A percentile compares a stretch with the other conserved stretches of the same genome.
These are phyloP conservation scores for Populus hybrid DNA, from an alignment of 441 rosid genomes.

Conservation along the genomic window DNA sequence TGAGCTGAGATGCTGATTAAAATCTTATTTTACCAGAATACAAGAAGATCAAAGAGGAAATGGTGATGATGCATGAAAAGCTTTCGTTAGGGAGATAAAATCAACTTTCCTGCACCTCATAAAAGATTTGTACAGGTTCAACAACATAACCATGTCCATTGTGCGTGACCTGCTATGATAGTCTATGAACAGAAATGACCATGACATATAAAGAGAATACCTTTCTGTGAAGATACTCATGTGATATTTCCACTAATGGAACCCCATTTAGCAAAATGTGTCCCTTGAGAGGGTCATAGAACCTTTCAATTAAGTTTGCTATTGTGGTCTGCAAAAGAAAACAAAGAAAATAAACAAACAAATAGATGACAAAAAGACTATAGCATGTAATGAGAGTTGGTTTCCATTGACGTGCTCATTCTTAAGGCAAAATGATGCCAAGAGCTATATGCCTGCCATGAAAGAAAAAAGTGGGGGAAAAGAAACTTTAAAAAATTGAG, in stretches of 20 bases:
- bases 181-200: background rate
- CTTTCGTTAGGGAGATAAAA: background rate
- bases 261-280: constrained; percentile 73
- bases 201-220: constrained; percentile 26
- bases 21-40: background rate
- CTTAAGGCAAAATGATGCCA: background rate
- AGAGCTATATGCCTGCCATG: background rate
- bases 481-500: background rate
- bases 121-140: background rate
- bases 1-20: background rate
- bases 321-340: constrained; percentile 66
- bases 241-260: constrained; percentile 79
- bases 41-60: background rate
- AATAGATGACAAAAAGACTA: background rate
- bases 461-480: background rate
- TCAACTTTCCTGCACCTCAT: background rate
- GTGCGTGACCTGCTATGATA: background rate
- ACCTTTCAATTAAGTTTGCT: constrained; percentile 88
- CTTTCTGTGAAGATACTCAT: constrained; percentile 74
- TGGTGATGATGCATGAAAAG: background rate
- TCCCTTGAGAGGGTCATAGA: constrained; percentile 90
- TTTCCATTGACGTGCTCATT: background rate
- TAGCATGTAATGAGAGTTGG: background rate
- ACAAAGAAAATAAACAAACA: background rate
- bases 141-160: background rate